phyloP scores from a whole-genome alignment of 2,329 filamentous ascomycete species.

The Aspergillus novoparasiticus region DNA sequence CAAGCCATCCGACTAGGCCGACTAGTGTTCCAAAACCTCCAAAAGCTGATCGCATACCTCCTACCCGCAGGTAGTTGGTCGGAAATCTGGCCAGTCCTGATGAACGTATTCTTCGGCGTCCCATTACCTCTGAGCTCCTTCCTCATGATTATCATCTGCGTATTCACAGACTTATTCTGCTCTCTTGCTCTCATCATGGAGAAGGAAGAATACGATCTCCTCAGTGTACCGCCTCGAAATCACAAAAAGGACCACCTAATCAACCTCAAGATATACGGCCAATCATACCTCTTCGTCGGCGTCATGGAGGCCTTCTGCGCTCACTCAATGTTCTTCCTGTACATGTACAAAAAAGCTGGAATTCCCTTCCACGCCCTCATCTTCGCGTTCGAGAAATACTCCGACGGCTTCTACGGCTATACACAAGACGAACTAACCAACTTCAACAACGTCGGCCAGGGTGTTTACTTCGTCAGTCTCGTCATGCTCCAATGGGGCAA shows the following conservation, averaged over 20 bases:
- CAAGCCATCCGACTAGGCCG: conserved; percentile 36
- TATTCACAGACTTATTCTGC: conserved; percentile 58
- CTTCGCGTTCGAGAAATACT: conserved; percentile 54
- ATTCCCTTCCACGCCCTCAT: conserved; percentile 53
- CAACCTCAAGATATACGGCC: conserved; percentile 54
- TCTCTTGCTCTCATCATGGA: conserved; percentile 58
- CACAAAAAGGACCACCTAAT: conserved; percentile 56
- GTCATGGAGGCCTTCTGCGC: conserved; percentile 55
- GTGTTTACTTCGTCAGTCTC: conserved; percentile 58
- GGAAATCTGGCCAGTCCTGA: conserved; percentile 60
- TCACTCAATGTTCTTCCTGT: conserved; percentile 58
- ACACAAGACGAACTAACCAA: conserved; percentile 46
- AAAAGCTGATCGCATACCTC: conserved; percentile 46
- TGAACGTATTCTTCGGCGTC: conserved; percentile 60
- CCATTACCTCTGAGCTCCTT: conserved; percentile 56
- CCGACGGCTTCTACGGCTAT: conserved; percentile 55
- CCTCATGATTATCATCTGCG: conserved; percentile 62
- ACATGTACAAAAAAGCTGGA: conserved; percentile 52
- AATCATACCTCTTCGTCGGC: conserved; percentile 57
- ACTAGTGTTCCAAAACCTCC: conserved; percentile 40
- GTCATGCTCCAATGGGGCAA: conserved; percentile 60
- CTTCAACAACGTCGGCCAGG: conserved; percentile 55
- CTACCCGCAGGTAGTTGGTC: conserved; percentile 58
- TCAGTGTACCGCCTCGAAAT: conserved; percentile 55
- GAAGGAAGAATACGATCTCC: conserved; percentile 57